Evolutionary conservation across 2,329 filamentous ascomycete species (phyloP).

Genomic region (Ceratocystis variospora): DNA sequence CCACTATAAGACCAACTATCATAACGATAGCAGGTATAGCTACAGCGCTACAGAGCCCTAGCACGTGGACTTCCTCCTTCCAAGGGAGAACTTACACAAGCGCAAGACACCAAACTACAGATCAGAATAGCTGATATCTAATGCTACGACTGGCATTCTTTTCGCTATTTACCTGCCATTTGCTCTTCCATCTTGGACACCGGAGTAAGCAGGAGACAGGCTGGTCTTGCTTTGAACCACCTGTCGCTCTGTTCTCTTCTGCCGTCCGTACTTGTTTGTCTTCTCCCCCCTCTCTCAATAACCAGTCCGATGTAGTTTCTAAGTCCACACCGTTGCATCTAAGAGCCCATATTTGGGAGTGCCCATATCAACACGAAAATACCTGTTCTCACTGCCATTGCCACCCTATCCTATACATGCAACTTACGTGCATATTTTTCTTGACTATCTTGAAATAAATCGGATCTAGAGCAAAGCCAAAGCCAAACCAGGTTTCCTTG

Average conservation of each 20-base stretch:
- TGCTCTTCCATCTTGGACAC: too few species aligned
- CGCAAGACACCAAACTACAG: background rate
- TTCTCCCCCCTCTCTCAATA: too few species aligned
- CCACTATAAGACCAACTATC: background rate
- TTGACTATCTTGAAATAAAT: background rate
- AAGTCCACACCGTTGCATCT: too few species aligned
- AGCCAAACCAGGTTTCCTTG: background rate
- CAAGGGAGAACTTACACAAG: too few species aligned
- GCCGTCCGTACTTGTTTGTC: too few species aligned
- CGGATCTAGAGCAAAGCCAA: background rate
- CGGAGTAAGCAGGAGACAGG: too few species aligned
- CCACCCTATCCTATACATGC: conserved; percentile 1
- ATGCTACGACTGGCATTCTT: too few species aligned
- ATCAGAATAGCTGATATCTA: background rate
- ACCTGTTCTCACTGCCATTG: background rate
- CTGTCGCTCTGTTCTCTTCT: too few species aligned
- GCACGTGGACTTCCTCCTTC: background rate
- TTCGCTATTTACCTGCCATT: too few species aligned
- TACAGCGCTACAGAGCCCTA: background rate
- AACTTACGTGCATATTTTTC: background rate
- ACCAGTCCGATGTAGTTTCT: too few species aligned
- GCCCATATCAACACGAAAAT: background rate
- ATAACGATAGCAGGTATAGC: background rate
- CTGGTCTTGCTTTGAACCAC: too few species aligned
- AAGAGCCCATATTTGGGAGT: too few species aligned